Base-by-base conservation (phyloP, 352 stramenopile genomes). In the Pythium apleroticum region DNA sequence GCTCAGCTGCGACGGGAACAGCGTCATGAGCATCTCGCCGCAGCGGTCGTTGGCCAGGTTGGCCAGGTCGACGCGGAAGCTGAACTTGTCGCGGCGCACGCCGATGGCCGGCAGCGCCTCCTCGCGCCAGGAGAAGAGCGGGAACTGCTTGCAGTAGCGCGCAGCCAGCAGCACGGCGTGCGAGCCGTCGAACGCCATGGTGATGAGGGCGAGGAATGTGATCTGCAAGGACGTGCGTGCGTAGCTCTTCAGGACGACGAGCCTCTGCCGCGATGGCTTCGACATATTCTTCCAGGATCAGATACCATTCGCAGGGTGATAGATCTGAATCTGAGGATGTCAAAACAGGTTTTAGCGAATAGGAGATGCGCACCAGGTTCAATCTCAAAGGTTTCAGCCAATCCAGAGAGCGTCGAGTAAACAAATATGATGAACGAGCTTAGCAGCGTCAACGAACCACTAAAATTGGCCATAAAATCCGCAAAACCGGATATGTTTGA, bases 121-220 rank as follows among this genome's bases (percentile, higher is more conserved):
- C 58, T 93, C 82, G 5, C 74, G 71, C 85, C 85, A 93, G 52
- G 59, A 65, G 57, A 93, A 90, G 9, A 93, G 71, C 14, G 85
- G 85, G 57, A 82, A 84, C 31, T 82, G 72, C 46, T 75, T 71
- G 67, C 82, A 91, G 72, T 81, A 93, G 63, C 89, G 90, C 65
- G 77, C 77, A 35, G 85, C 85, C 31, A 91, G 71, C 25, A 93
- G 77, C 68, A 93, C 81, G n/a, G 85, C 82, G 46, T 78, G 70
- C 59, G 78, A 63, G 43, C 71, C 82, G 56, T 82, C 77, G 68
- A 90, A 88, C 49, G 56, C 52, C 63, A 71, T 69, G 15, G 10
- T 33, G 48, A 35, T 27, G 4, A 15, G 39, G 5, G 39, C 3
- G 37, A 20, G 37, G 12, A 22, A 22, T 10, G 15, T 14, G 10